Evolutionary conservation across 345 rosid species (phyloP).

Genomic region (Salix purpurea): DNA sequence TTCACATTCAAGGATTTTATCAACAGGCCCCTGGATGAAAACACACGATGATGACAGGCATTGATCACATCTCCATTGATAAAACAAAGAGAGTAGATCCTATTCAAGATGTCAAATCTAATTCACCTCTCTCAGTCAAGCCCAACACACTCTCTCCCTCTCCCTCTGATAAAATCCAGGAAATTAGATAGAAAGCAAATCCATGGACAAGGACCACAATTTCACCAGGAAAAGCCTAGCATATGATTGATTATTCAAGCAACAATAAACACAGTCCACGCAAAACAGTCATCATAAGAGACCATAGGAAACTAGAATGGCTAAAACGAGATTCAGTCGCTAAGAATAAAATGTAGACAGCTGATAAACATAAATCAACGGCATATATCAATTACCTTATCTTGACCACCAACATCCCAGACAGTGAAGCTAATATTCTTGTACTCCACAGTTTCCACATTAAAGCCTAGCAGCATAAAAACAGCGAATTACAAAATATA

Average conservation of each 20-base stretch:
- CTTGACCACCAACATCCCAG: conserved; percentile 11
- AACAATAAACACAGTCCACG: background rate
- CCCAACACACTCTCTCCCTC: background rate
- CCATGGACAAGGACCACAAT: background rate
- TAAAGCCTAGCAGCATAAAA: background rate
- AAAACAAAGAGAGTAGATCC: background rate
- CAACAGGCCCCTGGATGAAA: background rate
- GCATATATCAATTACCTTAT: background rate
- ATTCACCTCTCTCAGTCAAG: background rate
- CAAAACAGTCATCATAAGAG: background rate
- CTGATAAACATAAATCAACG: background rate
- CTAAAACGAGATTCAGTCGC: background rate
- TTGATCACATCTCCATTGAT: background rate
- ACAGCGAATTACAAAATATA: background rate
- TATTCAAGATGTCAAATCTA: background rate
- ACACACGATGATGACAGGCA: background rate
- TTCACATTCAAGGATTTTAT: background rate
- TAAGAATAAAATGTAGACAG: too few relatives aligned
- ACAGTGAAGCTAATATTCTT: conserved; percentile 13
- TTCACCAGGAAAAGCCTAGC: background rate
- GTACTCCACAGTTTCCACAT: conserved; percentile 6
- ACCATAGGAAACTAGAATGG: background rate
- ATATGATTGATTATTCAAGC: background rate
- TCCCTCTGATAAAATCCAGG: background rate
- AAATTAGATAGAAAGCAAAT: background rate